Evolutionary conservation across 257 asterid genomes (phyloP).

Genomic region (Nemophila menziesii): DNA sequence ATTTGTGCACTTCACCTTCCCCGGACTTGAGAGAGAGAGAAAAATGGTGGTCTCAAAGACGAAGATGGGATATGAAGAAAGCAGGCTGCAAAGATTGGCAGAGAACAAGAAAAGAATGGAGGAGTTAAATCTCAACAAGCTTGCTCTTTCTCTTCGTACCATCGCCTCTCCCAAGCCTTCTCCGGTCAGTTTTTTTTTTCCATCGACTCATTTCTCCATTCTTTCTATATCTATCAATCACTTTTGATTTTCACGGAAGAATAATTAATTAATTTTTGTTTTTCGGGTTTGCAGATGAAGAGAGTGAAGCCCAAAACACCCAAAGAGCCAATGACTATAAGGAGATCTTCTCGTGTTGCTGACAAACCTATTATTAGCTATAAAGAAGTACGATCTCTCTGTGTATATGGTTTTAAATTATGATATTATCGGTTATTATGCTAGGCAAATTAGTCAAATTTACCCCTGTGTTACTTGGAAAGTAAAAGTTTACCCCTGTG

Average conservation of each 20-base stretch:
- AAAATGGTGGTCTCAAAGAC: constrained; percentile 50
- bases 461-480: no score
- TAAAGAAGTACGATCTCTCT: constrained; percentile 35
- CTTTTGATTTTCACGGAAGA: background rate
- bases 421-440: no score
- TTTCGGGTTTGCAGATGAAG: constrained; percentile 44
- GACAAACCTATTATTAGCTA: constrained; percentile 48
- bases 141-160: constrained; percentile 34
- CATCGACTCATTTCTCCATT: background rate
- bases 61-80: constrained; percentile 36
- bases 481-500: no score
- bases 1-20: background rate
- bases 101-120: constrained; percentile 68
- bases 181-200: constrained; percentile 21
- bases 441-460: no score
- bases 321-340: constrained; percentile 28
- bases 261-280: background rate
- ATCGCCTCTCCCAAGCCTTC: constrained; percentile 31
- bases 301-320: constrained; percentile 34
- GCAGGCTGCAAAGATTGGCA: constrained; percentile 45
- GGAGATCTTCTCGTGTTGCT: constrained; percentile 55
- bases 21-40: background rate
- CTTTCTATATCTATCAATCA: background rate
- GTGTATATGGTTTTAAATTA: no score
- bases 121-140: constrained; percentile 52